Evolutionary conservation across 768 basidiomycete genomes (phyloP), one percentile per base, ranked within the genome.

Genomic region (Panellus pusillus): DNA sequence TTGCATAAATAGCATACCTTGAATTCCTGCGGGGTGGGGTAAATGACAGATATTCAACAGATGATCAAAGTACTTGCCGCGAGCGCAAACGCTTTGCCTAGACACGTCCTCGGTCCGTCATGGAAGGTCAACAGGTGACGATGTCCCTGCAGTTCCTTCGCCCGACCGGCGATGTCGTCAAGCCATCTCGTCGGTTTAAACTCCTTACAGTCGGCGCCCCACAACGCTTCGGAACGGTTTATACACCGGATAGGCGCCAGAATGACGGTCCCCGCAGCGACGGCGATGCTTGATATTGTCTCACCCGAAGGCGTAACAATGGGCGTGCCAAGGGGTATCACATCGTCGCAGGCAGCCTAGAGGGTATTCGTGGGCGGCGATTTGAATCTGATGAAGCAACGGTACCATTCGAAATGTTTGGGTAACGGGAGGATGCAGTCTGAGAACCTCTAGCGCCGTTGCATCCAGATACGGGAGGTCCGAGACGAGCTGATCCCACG

Each of bases 141-240:
- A 55, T 81, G 69, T 13, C 80, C 82, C 58, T 76, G 74, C 2
- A 80, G 67, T 24, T 74, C 73, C 32, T 73, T 74, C 0, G 74
- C 72, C 27, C 54, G 47, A 15, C 55, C 55, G 1, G 68, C 65
- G 13, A 66, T 67, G 5, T 68, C 66, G 5, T 59, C 59, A 9
- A 88, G 68, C 87, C 88, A 89, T 6, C 87, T 72, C 49, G 83
- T 81, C 0, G 87, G 87, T 37, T 77, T 72, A 65, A 83, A 90
- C 43, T 75, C 75, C 19, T 75, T 73, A 4, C 83, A 77, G 52
- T 83, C 78, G 0, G 72, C 61, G 2, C 87, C 87, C 87, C 88
- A 89, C 29, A 86, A 64, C 1, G 65, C 66, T 48, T 72, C 72
- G n/a, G 79, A 77, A 6, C 70, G 65, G 64, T 87, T 86, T 44